phyloP scores from a whole-genome alignment of 148 eudicot genomes.

The Spergularia marina region DNA sequence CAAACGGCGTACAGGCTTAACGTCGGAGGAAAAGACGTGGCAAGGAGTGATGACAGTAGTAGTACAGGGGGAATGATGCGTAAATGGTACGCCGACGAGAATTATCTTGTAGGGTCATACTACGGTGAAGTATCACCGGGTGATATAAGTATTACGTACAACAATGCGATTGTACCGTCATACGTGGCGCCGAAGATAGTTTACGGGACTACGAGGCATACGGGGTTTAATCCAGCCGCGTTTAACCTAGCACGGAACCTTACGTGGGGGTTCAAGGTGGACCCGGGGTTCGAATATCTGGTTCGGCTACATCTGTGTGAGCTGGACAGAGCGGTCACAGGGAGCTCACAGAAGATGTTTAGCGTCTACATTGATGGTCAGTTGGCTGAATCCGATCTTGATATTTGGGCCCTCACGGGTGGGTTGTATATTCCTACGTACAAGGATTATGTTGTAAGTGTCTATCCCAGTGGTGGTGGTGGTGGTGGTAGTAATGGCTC shows the following conservation, averaged over 20 bases:
- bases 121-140: not conserved
- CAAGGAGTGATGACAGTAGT: not conserved
- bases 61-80: conserved; percentile 27
- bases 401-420: conserved; percentile 16
- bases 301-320: conserved; percentile 47
- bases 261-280: conserved; percentile 39
- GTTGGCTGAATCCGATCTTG: conserved; percentile 21
- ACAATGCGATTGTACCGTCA: not conserved
- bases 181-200: conserved; percentile 39
- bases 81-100: conserved; percentile 30
- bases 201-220: conserved; percentile 24
- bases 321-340: conserved; percentile 11
- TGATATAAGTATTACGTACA: too few relatives aligned
- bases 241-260: not conserved
- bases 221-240: not conserved
- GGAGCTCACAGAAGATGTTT: conserved; percentile 3
- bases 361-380: conserved; percentile 27
- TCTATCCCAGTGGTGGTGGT: conserved; percentile 1
- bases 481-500: not conserved
- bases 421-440: conserved; percentile 10
- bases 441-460: conserved; percentile 31
- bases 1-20: conserved; percentile 38
- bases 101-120: not conserved
- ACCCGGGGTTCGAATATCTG: conserved; percentile 43
- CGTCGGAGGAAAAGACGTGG: conserved; percentile 18